phyloP scores from a whole-genome alignment of 352 stramenopile genomes.

The Globisporangium abappressorium region DNA sequence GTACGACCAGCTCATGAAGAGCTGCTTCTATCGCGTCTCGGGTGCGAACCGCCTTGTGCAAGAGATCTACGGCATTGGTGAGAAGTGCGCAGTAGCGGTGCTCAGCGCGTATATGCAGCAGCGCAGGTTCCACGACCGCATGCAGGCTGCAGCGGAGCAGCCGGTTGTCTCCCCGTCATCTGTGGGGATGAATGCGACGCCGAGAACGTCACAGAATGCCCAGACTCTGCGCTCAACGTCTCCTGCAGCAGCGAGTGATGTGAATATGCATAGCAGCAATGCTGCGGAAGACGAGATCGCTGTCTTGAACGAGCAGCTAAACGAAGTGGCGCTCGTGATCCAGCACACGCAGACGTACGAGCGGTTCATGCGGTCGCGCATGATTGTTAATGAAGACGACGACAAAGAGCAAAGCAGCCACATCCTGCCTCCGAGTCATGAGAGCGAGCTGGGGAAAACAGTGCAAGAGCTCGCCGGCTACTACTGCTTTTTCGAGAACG shows the following conservation, averaged over 20 bases:
- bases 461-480: slow-evolving; percentile 83
- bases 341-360: slow-evolving; percentile 89
- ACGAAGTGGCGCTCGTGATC: slow-evolving; percentile 83
- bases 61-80: slow-evolving; percentile 56
- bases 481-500: slow-evolving; percentile 88
- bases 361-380: slow-evolving; percentile 80
- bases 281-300: slow-evolving; percentile 55
- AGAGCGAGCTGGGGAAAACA: slow-evolving; percentile 74
- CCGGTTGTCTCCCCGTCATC: neutral
- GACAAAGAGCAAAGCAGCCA: slow-evolving; percentile 9
- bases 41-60: slow-evolving; percentile 51
- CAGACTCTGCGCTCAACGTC: slow-evolving; percentile 8
- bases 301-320: slow-evolving; percentile 79
- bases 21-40: slow-evolving; percentile 53
- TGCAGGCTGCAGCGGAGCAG: slow-evolving; percentile 30
- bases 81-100: slow-evolving; percentile 53
- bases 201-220: slow-evolving; percentile 7
- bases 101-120: slow-evolving; percentile 73
- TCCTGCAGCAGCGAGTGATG: slow-evolving; percentile 6
- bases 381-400: slow-evolving; percentile 15
- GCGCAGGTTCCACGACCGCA: slow-evolving; percentile 64
- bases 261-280: neutral
- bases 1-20: slow-evolving; percentile 44
- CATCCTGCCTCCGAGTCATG: slow-evolving; percentile 54
- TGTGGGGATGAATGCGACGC: neutral